Conservation (phyloP, 2,329 filamentous ascomycete genomes). For the Aspergillus bombycis region DNA sequence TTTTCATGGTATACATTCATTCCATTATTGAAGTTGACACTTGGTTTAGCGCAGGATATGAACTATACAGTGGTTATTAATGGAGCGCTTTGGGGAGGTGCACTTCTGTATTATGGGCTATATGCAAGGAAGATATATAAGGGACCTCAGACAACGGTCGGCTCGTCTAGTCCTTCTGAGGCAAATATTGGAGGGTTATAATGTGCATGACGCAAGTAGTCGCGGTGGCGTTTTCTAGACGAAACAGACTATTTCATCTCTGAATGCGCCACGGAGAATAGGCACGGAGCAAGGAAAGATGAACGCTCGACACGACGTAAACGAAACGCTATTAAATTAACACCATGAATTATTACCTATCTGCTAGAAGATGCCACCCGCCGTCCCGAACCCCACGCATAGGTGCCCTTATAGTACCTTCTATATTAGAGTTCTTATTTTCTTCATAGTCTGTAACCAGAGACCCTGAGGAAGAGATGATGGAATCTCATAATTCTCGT, state of each 20-base stretch:
- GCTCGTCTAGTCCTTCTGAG: constrained; percentile 22
- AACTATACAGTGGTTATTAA: constrained; percentile 67
- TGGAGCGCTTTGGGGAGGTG: constrained; percentile 59
- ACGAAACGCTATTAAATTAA: not conserved
- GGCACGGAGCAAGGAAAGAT: not conserved
- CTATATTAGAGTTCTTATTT: not conserved
- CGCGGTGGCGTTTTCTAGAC: not conserved
- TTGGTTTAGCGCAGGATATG: constrained; percentile 50
- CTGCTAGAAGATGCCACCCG: not conserved
- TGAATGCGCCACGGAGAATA: not conserved
- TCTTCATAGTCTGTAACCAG: not conserved
- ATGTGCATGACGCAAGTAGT: not conserved
- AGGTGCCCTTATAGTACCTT: not conserved
- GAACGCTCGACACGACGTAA: not conserved
- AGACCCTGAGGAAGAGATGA: not conserved
- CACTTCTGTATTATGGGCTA: constrained; percentile 58
- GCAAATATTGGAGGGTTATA: not conserved
- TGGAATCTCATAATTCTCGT: not conserved
- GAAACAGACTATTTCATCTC: no score
- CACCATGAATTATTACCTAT: constrained; percentile 1
- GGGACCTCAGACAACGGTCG: constrained; percentile 61
- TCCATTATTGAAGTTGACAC: not conserved
- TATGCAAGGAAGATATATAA: constrained; percentile 64
- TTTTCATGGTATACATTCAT: constrained; percentile 9
- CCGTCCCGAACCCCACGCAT: not conserved